phyloP scores from a whole-genome alignment of 768 basidiomycete species.

The Tremella mesenterica region DNA sequence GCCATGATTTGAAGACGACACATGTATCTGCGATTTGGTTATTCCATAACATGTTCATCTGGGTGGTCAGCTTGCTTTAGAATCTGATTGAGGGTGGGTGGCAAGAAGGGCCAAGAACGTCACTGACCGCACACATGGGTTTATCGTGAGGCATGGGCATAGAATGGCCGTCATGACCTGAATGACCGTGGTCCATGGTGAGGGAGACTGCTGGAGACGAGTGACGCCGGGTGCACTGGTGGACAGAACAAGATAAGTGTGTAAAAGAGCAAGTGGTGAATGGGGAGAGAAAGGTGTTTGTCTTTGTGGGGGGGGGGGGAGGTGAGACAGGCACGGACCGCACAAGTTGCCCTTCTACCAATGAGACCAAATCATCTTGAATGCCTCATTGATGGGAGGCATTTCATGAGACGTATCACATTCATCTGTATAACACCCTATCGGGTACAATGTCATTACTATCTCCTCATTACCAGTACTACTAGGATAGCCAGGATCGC shows the following conservation, averaged over 20 bases:
- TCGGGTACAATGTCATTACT: background rate
- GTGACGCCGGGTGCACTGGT: background rate
- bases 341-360: too few species aligned
- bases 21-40: conserved; percentile 33
- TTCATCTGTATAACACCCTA: too few species aligned
- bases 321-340: too few species aligned
- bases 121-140: conserved; percentile 2
- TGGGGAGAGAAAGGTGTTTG: too few species aligned
- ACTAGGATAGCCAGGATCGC: conserved; percentile 17
- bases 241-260: background rate
- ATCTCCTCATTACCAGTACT: conserved; percentile 6
- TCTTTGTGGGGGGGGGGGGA: too few species aligned
- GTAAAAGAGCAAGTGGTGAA: too few species aligned
- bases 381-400: too few species aligned
- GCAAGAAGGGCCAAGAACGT: background rate
- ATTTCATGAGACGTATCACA: too few species aligned
- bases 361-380: too few species aligned
- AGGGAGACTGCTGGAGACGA: too few species aligned
- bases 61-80: background rate
- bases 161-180: background rate
- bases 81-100: background rate
- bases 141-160: conserved; percentile 7
- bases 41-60: conserved; percentile 44
- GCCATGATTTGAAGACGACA: conserved; percentile 42
- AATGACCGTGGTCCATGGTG: conserved; percentile 6